Base-by-base conservation (phyloP, 805 yeast species). In the Debaryomyces tyrocola region DNA sequence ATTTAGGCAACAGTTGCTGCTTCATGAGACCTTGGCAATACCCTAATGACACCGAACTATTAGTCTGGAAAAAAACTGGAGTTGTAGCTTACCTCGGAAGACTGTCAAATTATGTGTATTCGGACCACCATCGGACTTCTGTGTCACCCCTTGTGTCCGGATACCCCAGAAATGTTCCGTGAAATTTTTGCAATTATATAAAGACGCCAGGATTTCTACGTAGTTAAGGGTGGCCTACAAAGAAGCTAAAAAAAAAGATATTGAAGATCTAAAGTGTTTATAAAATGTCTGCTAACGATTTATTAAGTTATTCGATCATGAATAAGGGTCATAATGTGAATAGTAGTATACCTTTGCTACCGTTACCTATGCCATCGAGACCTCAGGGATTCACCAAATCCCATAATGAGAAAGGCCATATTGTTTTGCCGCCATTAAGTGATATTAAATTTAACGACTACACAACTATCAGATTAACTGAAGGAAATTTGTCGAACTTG, bases 271-370 rank as follows among this genome's bases (percentile, higher is more conserved):
- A 18, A 35, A n/a, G 20, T 17, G 20, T 18, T 45, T 37, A 36
- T 44, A 52, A 47, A 37, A 61, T 62, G 59, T 54, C 62, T 40
- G 56, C 67, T 15, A 62, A 60, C 58, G 76, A 71, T 50, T 63
- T 71, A 38, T 57, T 69, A 47, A 56, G 67, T 42, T 71, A 71
- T 49, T 70, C 75, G 31, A 71, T 71, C 45, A 70, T 70, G 74
- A 58, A 60, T 50, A 51, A 53, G 36, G 63, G 62, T 29, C 55
- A 52, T 20, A 57, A 54, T 42, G 57, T 41, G 9, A 21, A 29
- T 7, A 36, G 36, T 21, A 20, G 36, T 21, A 20, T 37, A 12
- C 43, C 39, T 36, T 33, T 33, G 20, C 20, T 33, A 24, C 49
- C 49, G 8, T 37, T 46, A 14, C 48, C 45, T 29, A 28, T 45